Evolutionary conservation across 495 filamentous ascomycete genomes (phyloP).

Genomic region (Penicillium bialowiezense): DNA sequence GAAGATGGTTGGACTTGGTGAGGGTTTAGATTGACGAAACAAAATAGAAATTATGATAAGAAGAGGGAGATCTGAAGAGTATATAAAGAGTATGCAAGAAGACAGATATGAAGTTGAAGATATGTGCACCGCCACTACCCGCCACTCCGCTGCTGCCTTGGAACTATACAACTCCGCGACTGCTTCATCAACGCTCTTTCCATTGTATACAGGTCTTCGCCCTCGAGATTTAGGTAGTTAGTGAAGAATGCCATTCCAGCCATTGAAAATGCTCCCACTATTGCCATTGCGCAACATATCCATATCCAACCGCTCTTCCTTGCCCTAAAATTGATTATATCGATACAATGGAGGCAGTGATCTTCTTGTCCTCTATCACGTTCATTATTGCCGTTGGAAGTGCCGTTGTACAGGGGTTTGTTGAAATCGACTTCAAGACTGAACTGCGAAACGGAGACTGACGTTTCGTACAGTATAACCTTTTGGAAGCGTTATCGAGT

Average conservation of each 20-base stretch:
- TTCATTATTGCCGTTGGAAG: conserved; percentile 12
- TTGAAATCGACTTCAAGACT: background rate
- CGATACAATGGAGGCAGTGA: conserved; percentile 14
- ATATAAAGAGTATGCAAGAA: no score
- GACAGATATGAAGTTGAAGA: background rate
- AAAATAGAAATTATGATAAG: no score
- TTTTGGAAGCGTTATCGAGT: conserved; percentile 20
- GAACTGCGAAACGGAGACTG: background rate
- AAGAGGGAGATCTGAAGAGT: no score
- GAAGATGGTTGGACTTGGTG: no score
- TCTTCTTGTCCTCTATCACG: conserved; percentile 13
- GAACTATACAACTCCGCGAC: conserved; percentile 3
- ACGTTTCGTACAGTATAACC: conserved; percentile 1
- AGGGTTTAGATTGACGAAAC: no score
- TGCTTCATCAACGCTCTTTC: background rate
- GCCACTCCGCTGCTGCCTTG: background rate
- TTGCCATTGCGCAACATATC: conserved; percentile 3
- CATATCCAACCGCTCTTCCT: background rate
- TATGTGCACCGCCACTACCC: conserved; percentile 2
- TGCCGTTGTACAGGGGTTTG: conserved; percentile 14
- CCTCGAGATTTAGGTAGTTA: no score
- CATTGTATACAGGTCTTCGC: background rate
- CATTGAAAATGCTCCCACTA: background rate
- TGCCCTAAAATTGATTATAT: background rate
- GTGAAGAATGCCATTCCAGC: no score